These are phyloP conservation scores for Beta macrorhiza DNA, from an alignment of 179 eudicot genomes.

Conservation along the genomic window DNA sequence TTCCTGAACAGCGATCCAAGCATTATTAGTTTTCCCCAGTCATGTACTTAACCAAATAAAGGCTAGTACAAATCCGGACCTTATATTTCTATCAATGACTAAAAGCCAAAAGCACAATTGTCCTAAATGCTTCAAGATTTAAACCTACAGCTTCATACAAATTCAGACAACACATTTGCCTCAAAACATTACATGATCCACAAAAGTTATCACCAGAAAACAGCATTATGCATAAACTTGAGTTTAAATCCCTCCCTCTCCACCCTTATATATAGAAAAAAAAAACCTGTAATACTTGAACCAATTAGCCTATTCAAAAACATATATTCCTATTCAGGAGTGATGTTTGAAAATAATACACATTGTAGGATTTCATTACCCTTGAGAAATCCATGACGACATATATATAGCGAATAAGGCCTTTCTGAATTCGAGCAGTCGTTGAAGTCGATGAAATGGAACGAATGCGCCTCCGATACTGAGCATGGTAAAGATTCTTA, in stretches of 20 bases:
- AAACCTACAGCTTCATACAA: background rate
- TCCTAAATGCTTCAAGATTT: background rate
- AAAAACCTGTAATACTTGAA: background rate
- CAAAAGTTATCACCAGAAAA: background rate
- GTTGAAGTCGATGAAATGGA: slow-evolving; percentile 48
- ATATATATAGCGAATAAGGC: slow-evolving; percentile 80
- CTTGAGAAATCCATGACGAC: slow-evolving; percentile 74
- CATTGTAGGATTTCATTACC: slow-evolving; percentile 43
- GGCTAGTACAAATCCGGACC: background rate
- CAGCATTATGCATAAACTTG: background rate
- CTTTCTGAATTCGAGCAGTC: slow-evolving; percentile 77
- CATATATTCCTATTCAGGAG: background rate
- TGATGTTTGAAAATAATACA: background rate
- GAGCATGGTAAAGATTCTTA: slow-evolving; percentile 66
- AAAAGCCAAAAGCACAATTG: background rate
- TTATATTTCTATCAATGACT: background rate
- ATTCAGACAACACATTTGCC: background rate
- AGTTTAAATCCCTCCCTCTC: too few relatives aligned
- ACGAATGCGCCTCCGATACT: slow-evolving; percentile 73
- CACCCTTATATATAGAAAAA: background rate
- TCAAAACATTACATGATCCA: background rate
- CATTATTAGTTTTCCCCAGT: background rate
- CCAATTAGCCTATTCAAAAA: background rate
- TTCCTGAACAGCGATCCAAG: background rate
- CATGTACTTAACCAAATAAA: background rate